Evolutionary conservation across 331 rosid species (phyloP).

Genomic region (Pyracantha coccinea): DNA sequence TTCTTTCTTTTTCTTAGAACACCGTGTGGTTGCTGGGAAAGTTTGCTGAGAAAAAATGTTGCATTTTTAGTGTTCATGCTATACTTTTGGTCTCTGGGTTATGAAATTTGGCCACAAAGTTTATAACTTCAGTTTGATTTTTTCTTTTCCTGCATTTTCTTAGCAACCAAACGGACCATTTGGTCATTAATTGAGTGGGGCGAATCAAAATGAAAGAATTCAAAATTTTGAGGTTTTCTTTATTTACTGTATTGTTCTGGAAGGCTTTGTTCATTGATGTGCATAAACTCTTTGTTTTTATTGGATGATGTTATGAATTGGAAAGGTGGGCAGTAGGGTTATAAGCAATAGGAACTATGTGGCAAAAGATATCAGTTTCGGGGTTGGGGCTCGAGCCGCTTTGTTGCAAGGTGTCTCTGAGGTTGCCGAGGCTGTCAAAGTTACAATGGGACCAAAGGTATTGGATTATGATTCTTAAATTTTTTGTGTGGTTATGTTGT

Average conservation of each 20-base stretch:
- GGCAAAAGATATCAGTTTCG: constrained; percentile 75
- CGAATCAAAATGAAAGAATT: neutral
- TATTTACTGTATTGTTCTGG: neutral
- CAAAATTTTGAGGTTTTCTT: neutral
- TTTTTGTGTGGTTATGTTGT: neutral
- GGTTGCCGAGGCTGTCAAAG: constrained; percentile 96
- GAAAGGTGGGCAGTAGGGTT: constrained; percentile 39
- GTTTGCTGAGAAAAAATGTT: neutral
- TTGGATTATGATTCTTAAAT: neutral
- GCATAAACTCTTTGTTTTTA: neutral
- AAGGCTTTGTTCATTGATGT: neutral
- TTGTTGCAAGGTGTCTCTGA: constrained; percentile 81
- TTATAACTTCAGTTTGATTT: neutral
- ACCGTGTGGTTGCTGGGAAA: neutral
- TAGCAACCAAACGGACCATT: neutral
- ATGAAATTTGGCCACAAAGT: neutral
- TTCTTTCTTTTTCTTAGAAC: neutral
- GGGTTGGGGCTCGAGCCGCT: constrained; percentile 85
- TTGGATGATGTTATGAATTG: constrained; percentile 3
- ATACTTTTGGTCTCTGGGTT: neutral
- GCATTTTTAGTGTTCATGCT: neutral
- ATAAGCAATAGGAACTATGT: constrained; percentile 56
- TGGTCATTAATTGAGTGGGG: neutral
- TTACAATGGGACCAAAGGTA: constrained; percentile 99
- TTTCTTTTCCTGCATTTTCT: neutral